Evolutionary conservation across 495 filamentous ascomycete species (phyloP), one percentile per base, ranked within the genome.

Genomic region (Cudoniella acicularis): DNA sequence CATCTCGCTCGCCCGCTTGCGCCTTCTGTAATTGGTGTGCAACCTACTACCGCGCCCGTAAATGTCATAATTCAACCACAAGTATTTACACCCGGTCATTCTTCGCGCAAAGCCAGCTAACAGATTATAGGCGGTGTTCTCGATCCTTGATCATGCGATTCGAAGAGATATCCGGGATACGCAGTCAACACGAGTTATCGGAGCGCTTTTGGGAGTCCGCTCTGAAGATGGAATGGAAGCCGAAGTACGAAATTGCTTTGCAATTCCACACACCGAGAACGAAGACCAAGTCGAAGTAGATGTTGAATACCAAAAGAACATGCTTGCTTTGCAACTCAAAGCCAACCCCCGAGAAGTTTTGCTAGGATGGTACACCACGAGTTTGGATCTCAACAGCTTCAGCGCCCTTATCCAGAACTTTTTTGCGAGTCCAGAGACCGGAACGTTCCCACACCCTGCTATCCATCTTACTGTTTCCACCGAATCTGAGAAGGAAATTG

Each of bases 271-370:
- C 79, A 97, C 92, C 57, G 94, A 98, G 79, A 96, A 91, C 67
- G 87, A 92, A 70, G 94, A 98, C 75, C 94, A 98, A 74, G 94
- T 98, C 66, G 94, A 98, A 71, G 95, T 98, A 59, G 94, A 98
- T 73, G 96, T 98, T 83, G 94, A 98, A 74, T 98, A 98, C 72
- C 94, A 98, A 75, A 98, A 98, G 83, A 90, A 92, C 72, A 98
- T 98, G 94, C 84, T 97, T 17, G 86, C 86, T 17, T 79, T 98
- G 62, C 92, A 96, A 71, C 83, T 96, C 63, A 91, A 91, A 79
- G 92, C 92, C 17, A 91, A 92, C 74, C 94, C 95, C 11, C 87
- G 90, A 71, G 94, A 98, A 75, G 85, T 93, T 23, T 82, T 98
- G 18, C 87, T 98, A 26, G 94, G 94, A 65, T 98, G 94, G 94